Percentiles rank a stretch among this genome's conserved stretches.
Conservation (phyloP, 2,329 filamentous ascomycete genomes). For the Capronia coronata region DNA sequence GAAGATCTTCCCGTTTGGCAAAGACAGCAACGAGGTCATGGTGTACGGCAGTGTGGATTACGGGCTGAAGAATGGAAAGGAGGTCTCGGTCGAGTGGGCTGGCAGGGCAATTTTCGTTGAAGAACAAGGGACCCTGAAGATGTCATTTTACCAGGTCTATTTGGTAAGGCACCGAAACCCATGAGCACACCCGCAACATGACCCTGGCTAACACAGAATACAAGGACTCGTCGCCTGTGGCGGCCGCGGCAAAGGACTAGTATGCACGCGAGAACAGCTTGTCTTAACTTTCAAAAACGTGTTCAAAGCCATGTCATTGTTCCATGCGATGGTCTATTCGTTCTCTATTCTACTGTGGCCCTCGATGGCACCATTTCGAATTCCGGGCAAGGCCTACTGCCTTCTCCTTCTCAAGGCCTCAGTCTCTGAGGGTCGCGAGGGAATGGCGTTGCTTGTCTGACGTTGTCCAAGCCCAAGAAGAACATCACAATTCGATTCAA, state of each 20-base stretch:
- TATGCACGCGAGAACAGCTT: background rate
- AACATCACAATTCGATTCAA: slow-evolving; percentile 62
- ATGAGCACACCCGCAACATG: background rate
- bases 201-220: slow-evolving; percentile 2
- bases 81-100: slow-evolving; percentile 48
- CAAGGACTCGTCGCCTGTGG: slow-evolving; percentile 14
- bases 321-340: background rate
- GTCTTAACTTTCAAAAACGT: too few relatives aligned
- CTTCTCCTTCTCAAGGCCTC: slow-evolving; percentile 36
- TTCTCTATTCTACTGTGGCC: too few relatives aligned
- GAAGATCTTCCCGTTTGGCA: slow-evolving; percentile 48
- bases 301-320: background rate
- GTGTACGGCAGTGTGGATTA: slow-evolving; percentile 50
- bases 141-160: slow-evolving; percentile 31
- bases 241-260: slow-evolving; percentile 7
- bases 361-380: too few relatives aligned
- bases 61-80: slow-evolving; percentile 46
- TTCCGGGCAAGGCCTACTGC: too few relatives aligned
- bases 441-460: slow-evolving; percentile 56
- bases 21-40: slow-evolving; percentile 47
- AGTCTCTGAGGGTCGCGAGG: slow-evolving; percentile 56
- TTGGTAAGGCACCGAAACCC: slow-evolving; percentile 16
- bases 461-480: slow-evolving; percentile 59
- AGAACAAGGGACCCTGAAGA: slow-evolving; percentile 21
- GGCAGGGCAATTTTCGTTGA: slow-evolving; percentile 33